phyloP scores from a whole-genome alignment of 257 asterid genomes.

The Solanum habrochaites region DNA sequence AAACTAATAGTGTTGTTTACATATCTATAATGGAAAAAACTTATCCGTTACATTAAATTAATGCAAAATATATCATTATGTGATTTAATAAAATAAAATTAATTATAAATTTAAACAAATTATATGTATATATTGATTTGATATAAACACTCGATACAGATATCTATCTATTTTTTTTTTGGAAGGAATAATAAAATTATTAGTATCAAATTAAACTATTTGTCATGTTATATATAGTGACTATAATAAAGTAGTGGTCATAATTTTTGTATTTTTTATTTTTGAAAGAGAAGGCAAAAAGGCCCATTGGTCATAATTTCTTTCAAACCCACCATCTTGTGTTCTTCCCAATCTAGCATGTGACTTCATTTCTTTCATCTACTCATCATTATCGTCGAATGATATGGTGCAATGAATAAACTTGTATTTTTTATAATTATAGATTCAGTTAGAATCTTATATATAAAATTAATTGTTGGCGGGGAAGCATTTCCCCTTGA shows the following conservation, averaged over 20 bases:
- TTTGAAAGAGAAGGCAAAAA: no score
- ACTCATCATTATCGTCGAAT: fast-evolving
- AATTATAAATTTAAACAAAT: no score
- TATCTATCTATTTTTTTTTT: no score
- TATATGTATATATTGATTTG: no score
- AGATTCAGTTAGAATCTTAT: fast-evolving
- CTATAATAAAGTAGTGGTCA: background rate
- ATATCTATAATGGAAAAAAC: no score
- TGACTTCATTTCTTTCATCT: background rate
- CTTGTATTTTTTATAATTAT: fast-evolving
- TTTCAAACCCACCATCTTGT: background rate
- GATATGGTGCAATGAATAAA: no score
- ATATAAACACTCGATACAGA: fast-evolving
- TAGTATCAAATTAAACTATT: background rate
- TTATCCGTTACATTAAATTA: no score
- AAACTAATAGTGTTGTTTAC: background rate
- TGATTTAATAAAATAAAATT: no score
- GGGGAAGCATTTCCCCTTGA: no score
- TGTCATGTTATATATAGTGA: background rate
- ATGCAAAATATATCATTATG: no score
- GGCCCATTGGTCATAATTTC: background rate
- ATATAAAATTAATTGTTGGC: no score
- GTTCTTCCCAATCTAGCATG: background rate
- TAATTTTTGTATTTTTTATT: background rate
- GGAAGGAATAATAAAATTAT: background rate